phyloP scores from a whole-genome alignment of 2,329 filamentous ascomycete species.

The Harringtonia lauricola region DNA sequence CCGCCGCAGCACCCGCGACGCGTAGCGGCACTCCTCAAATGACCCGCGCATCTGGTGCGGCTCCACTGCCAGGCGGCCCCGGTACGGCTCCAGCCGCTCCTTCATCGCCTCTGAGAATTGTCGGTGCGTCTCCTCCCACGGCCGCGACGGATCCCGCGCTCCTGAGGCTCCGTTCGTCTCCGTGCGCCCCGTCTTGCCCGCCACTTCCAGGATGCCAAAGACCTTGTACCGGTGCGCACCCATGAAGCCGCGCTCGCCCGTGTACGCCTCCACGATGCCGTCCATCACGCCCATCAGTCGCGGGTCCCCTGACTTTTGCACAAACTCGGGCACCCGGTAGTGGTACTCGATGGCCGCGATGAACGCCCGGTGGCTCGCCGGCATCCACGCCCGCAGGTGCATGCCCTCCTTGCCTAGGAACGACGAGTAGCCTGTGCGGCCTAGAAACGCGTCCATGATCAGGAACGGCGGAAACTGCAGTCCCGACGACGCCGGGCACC shows the following conservation, averaged over 20 bases:
- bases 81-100: constrained; percentile 37
- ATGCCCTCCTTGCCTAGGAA: constrained; percentile 41
- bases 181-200: constrained; percentile 39
- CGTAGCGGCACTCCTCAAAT: constrained; percentile 42
- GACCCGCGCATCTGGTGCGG: constrained; percentile 43
- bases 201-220: constrained; percentile 42
- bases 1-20: constrained; percentile 30
- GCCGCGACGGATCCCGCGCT: constrained; percentile 26
- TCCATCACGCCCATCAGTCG: constrained; percentile 40
- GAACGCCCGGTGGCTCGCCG: constrained; percentile 41
- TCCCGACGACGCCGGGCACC: constrained; percentile 38
- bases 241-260: constrained; percentile 44
- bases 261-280: constrained; percentile 43
- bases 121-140: constrained; percentile 39
- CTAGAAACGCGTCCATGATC: constrained; percentile 43
- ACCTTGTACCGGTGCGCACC: constrained; percentile 46
- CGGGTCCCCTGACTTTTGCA: constrained; percentile 35
- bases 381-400: constrained; percentile 41
- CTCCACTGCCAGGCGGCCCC: constrained; percentile 33
- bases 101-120: constrained; percentile 44
- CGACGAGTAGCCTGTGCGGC: constrained; percentile 36
- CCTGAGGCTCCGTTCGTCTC: constrained; percentile 41
- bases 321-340: constrained; percentile 41
- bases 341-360: constrained; percentile 44
- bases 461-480: constrained; percentile 41